Evolutionary conservation across 73 alveolate genomes (phyloP), one percentile per base, ranked within the genome.

Genomic region (Uronychia setigera): DNA sequence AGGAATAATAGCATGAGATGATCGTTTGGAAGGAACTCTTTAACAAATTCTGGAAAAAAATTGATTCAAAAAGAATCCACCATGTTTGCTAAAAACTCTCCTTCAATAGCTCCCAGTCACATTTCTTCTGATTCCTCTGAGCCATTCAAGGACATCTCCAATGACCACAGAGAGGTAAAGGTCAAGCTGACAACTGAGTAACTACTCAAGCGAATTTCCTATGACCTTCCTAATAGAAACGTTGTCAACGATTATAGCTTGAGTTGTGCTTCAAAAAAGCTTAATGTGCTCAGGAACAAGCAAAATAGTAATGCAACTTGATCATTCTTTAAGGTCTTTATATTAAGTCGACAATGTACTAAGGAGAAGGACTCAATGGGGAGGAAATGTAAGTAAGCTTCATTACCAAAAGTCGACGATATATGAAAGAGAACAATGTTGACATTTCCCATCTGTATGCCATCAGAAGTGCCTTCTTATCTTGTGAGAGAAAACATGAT

Each of bases 401-500:
- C 13, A 58, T 59, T 76, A 27, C 0, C 26, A 60, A 58, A 32
- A 83, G 90, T 1, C 90, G 90, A 1, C 29, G 34, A 34, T 83
- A 83, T 76, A 83, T 83, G 85, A 83, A 83, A 74, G 90, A 83
- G 19, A 83, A 76, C 76, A 59, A 83, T 74, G 84, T 83, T 0
- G 90, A 83, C 59, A 83, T 83, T 9, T 32, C 58, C 60, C 90
- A 83, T 33, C 35, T 83, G 60, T 34, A 83, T 32, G 90, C 77
- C 0, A 83, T 83, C 5, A 46, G 34, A 14, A 29, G 85, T 26
- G 84, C 82, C 14, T 83, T 83, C 76, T 34, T 83, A 19, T 81
- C 74, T 29, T 83, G 90, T 30, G 90, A 83, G 58, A 60, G 30
- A 58, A 75, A 83, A 34, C 30, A 84, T 25, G 33, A 31, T 26